phyloP scores from a whole-genome alignment of 306 rosid genomes.

The Cercis canadensis region DNA sequence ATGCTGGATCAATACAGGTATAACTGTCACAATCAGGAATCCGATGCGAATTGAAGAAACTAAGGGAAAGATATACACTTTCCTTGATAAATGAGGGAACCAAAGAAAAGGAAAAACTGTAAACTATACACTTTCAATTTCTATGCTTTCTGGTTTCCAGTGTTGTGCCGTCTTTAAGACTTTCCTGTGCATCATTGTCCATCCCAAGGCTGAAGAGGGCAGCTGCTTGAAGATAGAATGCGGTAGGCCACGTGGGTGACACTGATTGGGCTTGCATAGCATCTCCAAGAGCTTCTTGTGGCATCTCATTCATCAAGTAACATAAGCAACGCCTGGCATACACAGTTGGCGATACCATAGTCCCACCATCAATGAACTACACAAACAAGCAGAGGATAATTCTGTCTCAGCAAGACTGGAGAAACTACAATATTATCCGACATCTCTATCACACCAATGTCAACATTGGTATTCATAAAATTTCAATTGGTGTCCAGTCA shows the following conservation, averaged over 20 bases:
- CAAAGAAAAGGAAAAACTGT: conserved; percentile 36
- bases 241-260: conserved; percentile 85
- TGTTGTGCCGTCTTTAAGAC: conserved; percentile 84
- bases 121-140: conserved; percentile 70
- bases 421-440: not conserved
- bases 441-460: conserved; percentile 1
- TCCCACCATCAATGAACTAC: conserved; percentile 93
- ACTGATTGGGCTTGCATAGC: conserved; percentile 96
- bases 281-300: conserved; percentile 98
- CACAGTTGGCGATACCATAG: conserved; percentile 91
- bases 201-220: conserved; percentile 93
- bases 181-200: conserved; percentile 95
- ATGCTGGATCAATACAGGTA: conserved; percentile 6
- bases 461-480: too few relatives aligned
- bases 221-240: conserved; percentile 94
- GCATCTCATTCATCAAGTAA: conserved; percentile 87
- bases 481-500: too few relatives aligned
- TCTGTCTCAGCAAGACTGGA: not conserved
- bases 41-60: conserved; percentile 34
- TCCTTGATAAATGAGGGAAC: conserved; percentile 30
- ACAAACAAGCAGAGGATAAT: conserved; percentile 26
- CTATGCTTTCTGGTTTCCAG: conserved; percentile 73
- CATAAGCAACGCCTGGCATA: conserved; percentile 92
- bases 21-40: conserved; percentile 21
- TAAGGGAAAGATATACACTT: not conserved